Percentiles rank a stretch among this genome's conserved stretches.
Conservation (phyloP, 192 early-diverging fungal genomes). For the Entomortierella beljakovae region DNA sequence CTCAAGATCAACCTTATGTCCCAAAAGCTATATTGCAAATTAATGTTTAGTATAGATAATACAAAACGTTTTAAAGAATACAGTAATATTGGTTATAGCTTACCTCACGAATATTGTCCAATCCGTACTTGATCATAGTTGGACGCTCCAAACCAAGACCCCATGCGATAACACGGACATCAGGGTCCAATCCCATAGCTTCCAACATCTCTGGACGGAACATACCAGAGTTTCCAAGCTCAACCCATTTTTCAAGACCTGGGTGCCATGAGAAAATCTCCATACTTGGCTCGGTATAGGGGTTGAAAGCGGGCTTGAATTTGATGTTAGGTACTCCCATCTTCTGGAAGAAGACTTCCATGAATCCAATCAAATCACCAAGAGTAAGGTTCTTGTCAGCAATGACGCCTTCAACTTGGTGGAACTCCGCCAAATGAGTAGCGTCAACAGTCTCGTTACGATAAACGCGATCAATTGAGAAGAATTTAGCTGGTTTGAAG, state of each 20-base stretch:
- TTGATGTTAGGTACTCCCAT: slow-evolving; percentile 93
- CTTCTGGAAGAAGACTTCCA: slow-evolving; percentile 98
- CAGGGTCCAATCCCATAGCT: slow-evolving; percentile 93
- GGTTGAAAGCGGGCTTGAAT: slow-evolving; percentile 99
- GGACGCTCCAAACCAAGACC: slow-evolving; percentile 97
- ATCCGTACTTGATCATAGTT: slow-evolving; percentile 98
- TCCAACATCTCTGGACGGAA: slow-evolving; percentile 99
- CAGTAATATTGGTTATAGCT: background rate
- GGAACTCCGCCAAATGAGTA: slow-evolving; percentile 99
- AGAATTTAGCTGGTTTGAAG: slow-evolving; percentile 97
- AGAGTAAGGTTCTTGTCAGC: slow-evolving; percentile 95
- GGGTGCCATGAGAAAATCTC: slow-evolving; percentile 99
- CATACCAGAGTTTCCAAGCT: slow-evolving; percentile 99
- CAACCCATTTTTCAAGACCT: slow-evolving; percentile 88
- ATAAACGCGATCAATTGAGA: slow-evolving; percentile 99
- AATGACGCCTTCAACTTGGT: slow-evolving; percentile 99
- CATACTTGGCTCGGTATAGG: slow-evolving; percentile 99
- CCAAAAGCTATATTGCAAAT: slow-evolving; percentile 58
- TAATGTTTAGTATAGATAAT: slow-evolving; percentile 1
- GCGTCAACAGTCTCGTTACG: slow-evolving; percentile 98
- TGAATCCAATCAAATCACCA: slow-evolving; percentile 95
- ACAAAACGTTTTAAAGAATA: background rate
- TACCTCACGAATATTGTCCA: slow-evolving; percentile 92
- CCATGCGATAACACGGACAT: slow-evolving; percentile 97
- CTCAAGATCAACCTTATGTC: slow-evolving; percentile 93